Conservation (phyloP, 306 rosid genomes). For the Quercus bicolor region DNA sequence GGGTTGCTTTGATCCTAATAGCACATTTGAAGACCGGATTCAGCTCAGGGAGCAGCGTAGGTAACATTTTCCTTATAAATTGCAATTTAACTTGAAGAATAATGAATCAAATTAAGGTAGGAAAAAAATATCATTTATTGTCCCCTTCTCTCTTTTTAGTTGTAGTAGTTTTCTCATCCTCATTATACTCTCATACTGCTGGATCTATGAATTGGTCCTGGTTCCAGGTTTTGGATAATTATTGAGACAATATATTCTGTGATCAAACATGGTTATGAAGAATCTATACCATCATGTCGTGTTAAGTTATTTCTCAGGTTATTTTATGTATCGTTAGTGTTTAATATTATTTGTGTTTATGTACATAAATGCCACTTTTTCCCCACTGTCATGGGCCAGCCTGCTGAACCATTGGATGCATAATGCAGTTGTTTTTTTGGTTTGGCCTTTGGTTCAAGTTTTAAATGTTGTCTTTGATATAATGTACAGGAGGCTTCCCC, state of each 20-base stretch:
- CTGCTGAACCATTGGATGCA: neutral
- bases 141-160: neutral
- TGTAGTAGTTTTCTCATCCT: neutral
- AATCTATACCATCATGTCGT: neutral
- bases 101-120: constrained; percentile 5
- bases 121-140: neutral
- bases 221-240: constrained; percentile 11
- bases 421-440: neutral
- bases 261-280: neutral
- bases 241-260: neutral
- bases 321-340: neutral
- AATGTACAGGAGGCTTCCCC: constrained; percentile 1
- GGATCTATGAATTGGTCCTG: neutral
- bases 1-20: constrained; percentile 86
- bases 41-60: constrained; percentile 64
- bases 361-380: neutral
- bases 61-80: constrained; percentile 34
- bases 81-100: constrained; percentile 9
- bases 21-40: constrained; percentile 75
- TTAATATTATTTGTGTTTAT: neutral
- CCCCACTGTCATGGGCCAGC: neutral
- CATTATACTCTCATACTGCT: neutral
- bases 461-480: neutral
- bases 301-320: neutral
- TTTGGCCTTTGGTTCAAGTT: neutral